Base-by-base conservation (phyloP, 257 asterid species). In the Scutellaria galericulata region DNA sequence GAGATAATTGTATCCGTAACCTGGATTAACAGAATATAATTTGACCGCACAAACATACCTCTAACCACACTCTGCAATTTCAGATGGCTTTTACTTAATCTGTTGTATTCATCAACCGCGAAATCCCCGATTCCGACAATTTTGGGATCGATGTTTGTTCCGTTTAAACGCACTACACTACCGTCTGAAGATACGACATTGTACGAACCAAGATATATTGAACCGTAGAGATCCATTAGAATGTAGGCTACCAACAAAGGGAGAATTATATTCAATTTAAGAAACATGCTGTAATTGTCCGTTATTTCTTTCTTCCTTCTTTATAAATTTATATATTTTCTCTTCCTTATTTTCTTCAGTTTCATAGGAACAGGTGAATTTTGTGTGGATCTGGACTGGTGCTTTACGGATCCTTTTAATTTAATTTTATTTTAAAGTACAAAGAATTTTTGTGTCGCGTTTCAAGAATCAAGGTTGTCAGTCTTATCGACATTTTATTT, bases 41-140 rank as follows among this genome's bases (percentile, higher is more conserved):
- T 54, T 5, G 54, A 69, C 18, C 54, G 55, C 3, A 14, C 64
- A 22, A 31, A 63, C 54, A 73, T 5, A 41, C 64, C 73, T 31
- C 48, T 47, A 15, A 77, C 56, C 37, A 70, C 73, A 24, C 35
- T 68, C 51, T 53, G 55, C 35, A 63, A 45, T 41, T 45, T 56
- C 37, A 73, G 64, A 48, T 46, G 27, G 14, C 68, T 56, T 0
- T 31, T 9, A 6, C 20, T 58, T 5, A 39, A 0, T n/a, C 64
- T 70, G 53, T 74, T 79, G 77, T 74, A 59, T 58, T 64, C 63
- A 7, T 64, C 80, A 1, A 79, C 61, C 0, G 80, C 83, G 5
- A 79, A 70, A 0, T 40, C 64, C 2, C 63, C 83, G 3, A 70
- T 18, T 11, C 5, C 50, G 12, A 71, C 70, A 2, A 69, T 53